phyloP scores from a whole-genome alignment of 2,329 filamentous ascomycete species.

The Trichothecium sympodiale region DNA sequence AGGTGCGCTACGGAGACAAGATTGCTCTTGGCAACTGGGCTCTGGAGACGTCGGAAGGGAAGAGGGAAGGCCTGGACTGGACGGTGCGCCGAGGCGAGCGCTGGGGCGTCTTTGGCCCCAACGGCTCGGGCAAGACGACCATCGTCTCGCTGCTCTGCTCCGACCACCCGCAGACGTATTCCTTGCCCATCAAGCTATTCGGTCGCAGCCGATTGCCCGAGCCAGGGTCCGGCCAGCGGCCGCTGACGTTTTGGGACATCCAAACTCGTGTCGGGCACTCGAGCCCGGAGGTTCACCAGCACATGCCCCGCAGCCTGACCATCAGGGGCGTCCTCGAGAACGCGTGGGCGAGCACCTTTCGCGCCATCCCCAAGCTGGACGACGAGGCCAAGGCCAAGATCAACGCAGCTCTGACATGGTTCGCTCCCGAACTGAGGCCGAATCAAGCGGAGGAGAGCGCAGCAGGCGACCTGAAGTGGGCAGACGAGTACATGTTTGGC shows the following conservation, averaged over 20 bases:
- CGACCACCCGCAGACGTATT: conserved; percentile 91
- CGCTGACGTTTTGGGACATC: conserved; percentile 86
- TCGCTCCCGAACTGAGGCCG: conserved; percentile 66
- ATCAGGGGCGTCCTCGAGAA: conserved; percentile 69
- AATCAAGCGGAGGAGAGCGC: conserved; percentile 13
- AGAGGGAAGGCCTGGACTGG: conserved; percentile 63
- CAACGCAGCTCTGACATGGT: conserved; percentile 63
- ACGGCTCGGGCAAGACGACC: conserved; percentile 93
- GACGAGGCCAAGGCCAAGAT: conserved; percentile 46
- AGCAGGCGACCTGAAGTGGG: conserved; percentile 42
- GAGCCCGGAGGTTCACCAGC: conserved; percentile 85
- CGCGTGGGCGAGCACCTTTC: conserved; percentile 84
- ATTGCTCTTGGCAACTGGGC: conserved; percentile 73
- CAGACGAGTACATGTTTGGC: conserved; percentile 57
- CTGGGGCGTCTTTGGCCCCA: conserved; percentile 88
- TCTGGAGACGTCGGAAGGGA: conserved; percentile 39
- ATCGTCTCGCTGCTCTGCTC: conserved; percentile 86
- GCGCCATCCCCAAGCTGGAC: conserved; percentile 55
- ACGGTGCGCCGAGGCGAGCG: conserved; percentile 71
- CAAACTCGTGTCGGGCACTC: conserved; percentile 86
- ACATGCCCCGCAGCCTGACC: conserved; percentile 72
- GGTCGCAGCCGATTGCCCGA: conserved; percentile 70
- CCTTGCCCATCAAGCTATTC: conserved; percentile 77
- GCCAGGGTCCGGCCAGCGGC: conserved; percentile 50
- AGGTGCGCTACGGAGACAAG: conserved; percentile 69